These are phyloP conservation scores for Ceratocystis colombiana DNA, from an alignment of 2,329 filamentous ascomycete genomes.

Conservation along the genomic window DNA sequence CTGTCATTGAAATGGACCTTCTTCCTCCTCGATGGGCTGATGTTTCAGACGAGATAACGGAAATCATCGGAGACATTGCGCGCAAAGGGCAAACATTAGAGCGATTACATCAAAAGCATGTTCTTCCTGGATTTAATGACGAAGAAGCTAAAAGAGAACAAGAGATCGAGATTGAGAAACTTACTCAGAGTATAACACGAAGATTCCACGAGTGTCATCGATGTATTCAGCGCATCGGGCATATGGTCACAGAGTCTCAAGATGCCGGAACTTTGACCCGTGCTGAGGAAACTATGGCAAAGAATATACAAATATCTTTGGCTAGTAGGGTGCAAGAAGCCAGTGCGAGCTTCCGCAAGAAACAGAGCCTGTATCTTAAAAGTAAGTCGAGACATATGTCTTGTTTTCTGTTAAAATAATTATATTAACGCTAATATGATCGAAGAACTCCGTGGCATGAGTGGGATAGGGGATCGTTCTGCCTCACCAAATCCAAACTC, in stretches of 20 bases:
- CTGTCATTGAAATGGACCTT: slow-evolving; percentile 96
- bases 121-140: slow-evolving; percentile 92
- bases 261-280: slow-evolving; percentile 60
- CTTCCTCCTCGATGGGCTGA: slow-evolving; percentile 94
- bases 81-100: slow-evolving; percentile 77
- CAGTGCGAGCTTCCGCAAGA: slow-evolving; percentile 88
- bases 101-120: slow-evolving; percentile 91
- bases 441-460: slow-evolving; percentile 63
- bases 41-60: slow-evolving; percentile 83
- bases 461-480: slow-evolving; percentile 42
- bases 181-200: slow-evolving; percentile 83
- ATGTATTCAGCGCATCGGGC: slow-evolving; percentile 77
- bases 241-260: slow-evolving; percentile 73
- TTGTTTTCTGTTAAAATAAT: not conserved
- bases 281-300: slow-evolving; percentile 90
- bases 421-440: not conserved
- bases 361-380: slow-evolving; percentile 91
- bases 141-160: slow-evolving; percentile 80
- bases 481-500: slow-evolving; percentile 34
- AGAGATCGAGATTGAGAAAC: slow-evolving; percentile 76
- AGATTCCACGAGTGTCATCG: slow-evolving; percentile 84
- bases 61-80: slow-evolving; percentile 68
- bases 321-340: slow-evolving; percentile 83
- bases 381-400: slow-evolving; percentile 45
- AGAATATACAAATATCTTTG: slow-evolving; percentile 87